Conservation (phyloP, 192 early-diverging fungal species). For the Coemansia sp. region DNA sequence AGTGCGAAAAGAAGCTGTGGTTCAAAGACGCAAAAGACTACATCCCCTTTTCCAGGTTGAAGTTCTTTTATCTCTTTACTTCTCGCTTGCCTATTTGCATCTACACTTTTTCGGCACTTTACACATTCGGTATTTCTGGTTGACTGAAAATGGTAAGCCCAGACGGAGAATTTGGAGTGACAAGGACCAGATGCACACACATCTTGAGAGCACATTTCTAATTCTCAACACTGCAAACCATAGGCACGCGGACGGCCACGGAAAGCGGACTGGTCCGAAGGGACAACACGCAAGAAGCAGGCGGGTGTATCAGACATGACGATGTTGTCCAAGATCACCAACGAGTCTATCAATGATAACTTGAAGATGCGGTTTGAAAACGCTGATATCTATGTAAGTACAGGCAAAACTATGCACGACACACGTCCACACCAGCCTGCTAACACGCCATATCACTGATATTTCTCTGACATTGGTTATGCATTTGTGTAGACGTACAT, state of each 20-base stretch:
- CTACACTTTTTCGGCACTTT: too few species aligned
- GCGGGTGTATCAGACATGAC: slow-evolving; percentile 88
- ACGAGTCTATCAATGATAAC: slow-evolving; percentile 95
- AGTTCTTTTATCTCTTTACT: too few species aligned
- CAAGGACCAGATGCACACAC: background rate
- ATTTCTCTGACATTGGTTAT: background rate
- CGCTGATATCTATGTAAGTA: slow-evolving; percentile 71
- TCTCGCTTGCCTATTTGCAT: too few species aligned
- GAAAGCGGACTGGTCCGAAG: slow-evolving; percentile 76
- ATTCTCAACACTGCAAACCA: background rate
- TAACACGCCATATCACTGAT: background rate
- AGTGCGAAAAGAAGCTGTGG: too few species aligned
- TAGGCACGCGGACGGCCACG: slow-evolving; percentile 44
- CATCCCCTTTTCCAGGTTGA: too few species aligned
- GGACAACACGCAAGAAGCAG: slow-evolving; percentile 69
- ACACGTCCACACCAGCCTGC: too few species aligned
- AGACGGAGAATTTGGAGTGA: too few species aligned
- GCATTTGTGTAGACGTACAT: slow-evolving; percentile 80
- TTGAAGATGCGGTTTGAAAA: slow-evolving; percentile 85
- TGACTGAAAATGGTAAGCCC: too few species aligned
- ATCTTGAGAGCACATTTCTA: background rate
- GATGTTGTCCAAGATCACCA: slow-evolving; percentile 88
- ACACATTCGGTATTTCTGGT: too few species aligned
- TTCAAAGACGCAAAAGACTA: too few species aligned
- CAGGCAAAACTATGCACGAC: background rate